phyloP scores from a whole-genome alignment of 331 rosid species.

The Ulmus americana region DNA sequence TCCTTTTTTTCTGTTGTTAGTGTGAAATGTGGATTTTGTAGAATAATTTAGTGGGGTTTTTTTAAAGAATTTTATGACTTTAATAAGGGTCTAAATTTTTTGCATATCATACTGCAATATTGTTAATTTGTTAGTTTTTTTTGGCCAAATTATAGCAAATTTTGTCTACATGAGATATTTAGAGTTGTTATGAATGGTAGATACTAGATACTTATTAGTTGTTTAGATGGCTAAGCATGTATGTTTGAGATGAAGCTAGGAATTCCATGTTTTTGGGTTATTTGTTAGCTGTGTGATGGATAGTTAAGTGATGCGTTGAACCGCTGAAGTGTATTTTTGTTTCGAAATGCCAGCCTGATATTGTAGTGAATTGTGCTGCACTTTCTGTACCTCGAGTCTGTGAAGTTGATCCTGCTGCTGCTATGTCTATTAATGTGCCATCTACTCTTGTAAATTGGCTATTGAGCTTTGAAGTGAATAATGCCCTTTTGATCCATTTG shows the following conservation, averaged over 20 bases:
- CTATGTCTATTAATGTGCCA: conserved; percentile 76
- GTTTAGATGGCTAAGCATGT: background rate
- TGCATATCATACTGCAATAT: background rate
- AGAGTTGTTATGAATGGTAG: background rate
- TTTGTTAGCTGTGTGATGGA: background rate
- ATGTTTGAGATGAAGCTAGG: background rate
- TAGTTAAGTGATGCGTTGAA: background rate
- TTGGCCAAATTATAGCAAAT: background rate
- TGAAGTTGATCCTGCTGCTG: conserved; percentile 65
- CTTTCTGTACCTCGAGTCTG: conserved; percentile 79
- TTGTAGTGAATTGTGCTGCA: conserved; percentile 85
- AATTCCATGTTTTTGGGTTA: background rate
- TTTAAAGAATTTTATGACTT: background rate
- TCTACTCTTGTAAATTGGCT: conserved; percentile 70
- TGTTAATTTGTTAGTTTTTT: background rate
- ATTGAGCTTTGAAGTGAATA: conserved; percentile 42
- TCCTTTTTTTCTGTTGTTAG: background rate
- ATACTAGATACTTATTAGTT: background rate
- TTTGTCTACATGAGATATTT: background rate
- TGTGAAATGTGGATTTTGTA: background rate
- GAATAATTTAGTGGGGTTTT: conserved; percentile 11
- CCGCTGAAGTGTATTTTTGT: conserved; percentile 32
- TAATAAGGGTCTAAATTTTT: background rate
- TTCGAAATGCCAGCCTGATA: conserved; percentile 65
- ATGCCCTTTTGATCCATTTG: conserved; percentile 59